Evolutionary conservation across 805 yeast genomes (phyloP).

Genomic region (Metschnikowia kunwiensis): DNA sequence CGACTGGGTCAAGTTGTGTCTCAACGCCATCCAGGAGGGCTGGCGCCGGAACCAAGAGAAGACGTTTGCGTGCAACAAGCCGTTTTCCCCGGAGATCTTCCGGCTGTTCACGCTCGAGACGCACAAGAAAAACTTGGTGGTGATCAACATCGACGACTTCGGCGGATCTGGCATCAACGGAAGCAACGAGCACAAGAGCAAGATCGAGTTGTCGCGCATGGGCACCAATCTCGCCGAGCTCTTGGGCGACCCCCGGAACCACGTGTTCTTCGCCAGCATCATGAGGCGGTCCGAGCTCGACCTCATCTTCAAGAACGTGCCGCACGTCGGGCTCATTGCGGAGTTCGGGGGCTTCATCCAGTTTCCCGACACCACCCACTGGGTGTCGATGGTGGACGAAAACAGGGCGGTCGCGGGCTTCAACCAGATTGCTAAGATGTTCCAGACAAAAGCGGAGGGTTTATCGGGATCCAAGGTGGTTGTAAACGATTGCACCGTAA

Average conservation of each 20-base stretch:
- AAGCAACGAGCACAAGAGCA: slow-evolving; percentile 12
- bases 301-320: slow-evolving; percentile 61
- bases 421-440: slow-evolving; percentile 51
- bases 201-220: slow-evolving; percentile 41
- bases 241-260: slow-evolving; percentile 53
- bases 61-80: slow-evolving; percentile 23
- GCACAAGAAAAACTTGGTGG: slow-evolving; percentile 43
- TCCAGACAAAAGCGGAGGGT: slow-evolving; percentile 65
- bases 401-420: slow-evolving; percentile 52
- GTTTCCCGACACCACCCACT: slow-evolving; percentile 46
- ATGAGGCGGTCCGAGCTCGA: slow-evolving; percentile 64
- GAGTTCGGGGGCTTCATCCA: slow-evolving; percentile 85
- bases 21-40: slow-evolving; percentile 48
- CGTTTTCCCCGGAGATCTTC: slow-evolving; percentile 35
- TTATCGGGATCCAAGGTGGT: slow-evolving; percentile 75
- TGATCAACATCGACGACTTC: slow-evolving; percentile 51
- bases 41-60: slow-evolving; percentile 34
- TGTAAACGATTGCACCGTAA: slow-evolving; percentile 70
- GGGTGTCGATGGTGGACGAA: slow-evolving; percentile 63
- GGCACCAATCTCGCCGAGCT: slow-evolving; percentile 58
- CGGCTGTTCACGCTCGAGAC: slow-evolving; percentile 26
- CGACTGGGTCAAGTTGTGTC: slow-evolving; percentile 65
- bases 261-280: slow-evolving; percentile 69
- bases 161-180: slow-evolving; percentile 22
- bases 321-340: slow-evolving; percentile 77